Evolutionary conservation across 1,139 yeast genomes (phyloP), one percentile per base, ranked within the genome.

Genomic region (Starmera stellimalicola): DNA sequence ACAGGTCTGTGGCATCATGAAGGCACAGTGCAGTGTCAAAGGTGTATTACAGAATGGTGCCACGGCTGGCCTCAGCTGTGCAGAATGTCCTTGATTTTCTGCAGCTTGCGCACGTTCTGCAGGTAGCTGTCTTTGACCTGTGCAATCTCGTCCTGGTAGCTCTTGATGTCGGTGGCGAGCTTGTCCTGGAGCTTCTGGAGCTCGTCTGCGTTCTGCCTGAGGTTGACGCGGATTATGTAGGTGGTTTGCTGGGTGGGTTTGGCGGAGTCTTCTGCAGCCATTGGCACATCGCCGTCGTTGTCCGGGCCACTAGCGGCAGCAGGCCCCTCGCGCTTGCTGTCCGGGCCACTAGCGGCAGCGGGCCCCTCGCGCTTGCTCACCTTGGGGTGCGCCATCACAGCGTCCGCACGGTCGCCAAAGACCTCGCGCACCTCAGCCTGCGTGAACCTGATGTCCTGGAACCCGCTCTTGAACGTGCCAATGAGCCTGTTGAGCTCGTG

Each of bases 261-360:
- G 26, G 27, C 42, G 6, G 33, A 39, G n/a, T 27, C 38, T n/a
- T 33, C 29, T 2, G 38, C 48, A 7, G 23, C 33, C 12, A 23
- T 37, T 11, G 33, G 43, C 17, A 36, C 37, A 25, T 41, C 51
- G 30, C 51, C 44, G 14, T 48, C 52, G 6, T 39, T 42, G 33
- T 38, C 27, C 38, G 33, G 10, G 51, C 43, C 31, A 53, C 35
- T 17, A 42, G 38, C 41, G 16, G 30, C 47, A 25, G 39, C 48
- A 26, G 36, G 43, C 14, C 27, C 38, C 24, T 36, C 37, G 15
- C 37, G 41, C 5, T 38, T 48, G 11, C 42, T 50, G 16, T 33
- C 22, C 29, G 18, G 12, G 11, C 11, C 26, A 6, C 26, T 27
- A 7, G 24, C 28, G 16, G 30, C 19, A 2, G 19, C 16, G 8